A percentile compares a stretch with the other conserved stretches of the same genome.
Evolutionary conservation across 176 grass and related monocot species (phyloP).

Genomic region (Ampelocalamus luodianensis): DNA sequence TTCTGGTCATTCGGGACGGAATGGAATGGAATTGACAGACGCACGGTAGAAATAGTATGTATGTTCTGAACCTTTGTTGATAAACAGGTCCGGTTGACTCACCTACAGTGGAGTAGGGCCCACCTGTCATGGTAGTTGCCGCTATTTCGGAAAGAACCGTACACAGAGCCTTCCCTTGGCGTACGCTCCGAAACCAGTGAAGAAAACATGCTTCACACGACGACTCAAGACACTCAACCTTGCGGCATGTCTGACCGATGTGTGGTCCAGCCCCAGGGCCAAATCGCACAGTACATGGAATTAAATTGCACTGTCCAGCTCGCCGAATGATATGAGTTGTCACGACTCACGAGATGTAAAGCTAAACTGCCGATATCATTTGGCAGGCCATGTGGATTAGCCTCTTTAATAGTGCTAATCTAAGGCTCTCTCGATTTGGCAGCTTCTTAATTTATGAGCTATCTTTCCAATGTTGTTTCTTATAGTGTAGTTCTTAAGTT

Average conservation of each 20-base stretch:
- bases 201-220: background rate
- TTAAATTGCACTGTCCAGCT: background rate
- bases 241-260: background rate
- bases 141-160: background rate
- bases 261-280: background rate
- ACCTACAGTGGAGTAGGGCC: background rate
- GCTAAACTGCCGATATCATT: constrained; percentile 31
- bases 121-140: background rate
- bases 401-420: background rate
- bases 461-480: no score
- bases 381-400: constrained; percentile 16
- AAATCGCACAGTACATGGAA: background rate
- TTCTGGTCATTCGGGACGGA: no score
- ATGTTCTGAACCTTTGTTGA: background rate
- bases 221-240: no score
- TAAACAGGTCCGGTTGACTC: background rate
- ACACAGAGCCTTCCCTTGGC: background rate
- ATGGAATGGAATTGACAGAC: no score
- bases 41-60: no score
- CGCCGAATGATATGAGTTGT: constrained; percentile 36
- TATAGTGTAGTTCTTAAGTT: no score
- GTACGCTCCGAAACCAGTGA: background rate
- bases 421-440: no score
- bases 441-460: no score
- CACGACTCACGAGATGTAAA: constrained; percentile 30